Evolutionary conservation across 441 rosid genomes (phyloP).

Genomic region (Adansonia madagascariensis): DNA sequence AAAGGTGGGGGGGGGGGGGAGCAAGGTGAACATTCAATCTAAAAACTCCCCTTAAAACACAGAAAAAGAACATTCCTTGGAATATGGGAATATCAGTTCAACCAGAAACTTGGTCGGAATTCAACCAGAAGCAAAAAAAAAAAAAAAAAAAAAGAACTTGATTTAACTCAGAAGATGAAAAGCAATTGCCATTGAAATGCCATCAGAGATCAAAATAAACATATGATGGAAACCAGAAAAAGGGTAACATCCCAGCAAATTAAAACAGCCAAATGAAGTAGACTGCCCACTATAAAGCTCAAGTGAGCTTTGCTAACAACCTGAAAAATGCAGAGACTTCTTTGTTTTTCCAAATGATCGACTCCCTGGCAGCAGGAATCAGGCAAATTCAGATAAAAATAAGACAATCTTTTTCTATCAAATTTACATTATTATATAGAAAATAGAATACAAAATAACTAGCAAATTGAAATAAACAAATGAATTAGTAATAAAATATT

Average conservation of each 20-base stretch:
- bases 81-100: not conserved
- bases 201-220: not conserved
- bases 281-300: not conserved
- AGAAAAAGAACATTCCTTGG: not conserved
- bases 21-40: not conserved
- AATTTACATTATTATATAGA: not conserved
- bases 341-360: not conserved
- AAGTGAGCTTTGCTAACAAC: not conserved
- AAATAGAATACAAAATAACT: not conserved
- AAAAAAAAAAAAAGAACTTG: no score
- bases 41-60: not conserved
- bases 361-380: constrained; percentile 16
- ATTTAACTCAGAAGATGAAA: constrained; percentile 3
- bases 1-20: not conserved
- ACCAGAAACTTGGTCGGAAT: not conserved
- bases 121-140: not conserved
- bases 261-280: not conserved
- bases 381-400: not conserved
- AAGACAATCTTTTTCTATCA: not conserved
- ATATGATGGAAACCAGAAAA: constrained; percentile 7
- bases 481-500: constrained; percentile 8
- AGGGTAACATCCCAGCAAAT: not conserved
- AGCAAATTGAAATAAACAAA: not conserved
- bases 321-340: constrained; percentile 4
- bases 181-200: constrained; percentile 15